Base-by-base conservation (phyloP, 495 filamentous ascomycete genomes). In the Cryomyces antarcticus region DNA sequence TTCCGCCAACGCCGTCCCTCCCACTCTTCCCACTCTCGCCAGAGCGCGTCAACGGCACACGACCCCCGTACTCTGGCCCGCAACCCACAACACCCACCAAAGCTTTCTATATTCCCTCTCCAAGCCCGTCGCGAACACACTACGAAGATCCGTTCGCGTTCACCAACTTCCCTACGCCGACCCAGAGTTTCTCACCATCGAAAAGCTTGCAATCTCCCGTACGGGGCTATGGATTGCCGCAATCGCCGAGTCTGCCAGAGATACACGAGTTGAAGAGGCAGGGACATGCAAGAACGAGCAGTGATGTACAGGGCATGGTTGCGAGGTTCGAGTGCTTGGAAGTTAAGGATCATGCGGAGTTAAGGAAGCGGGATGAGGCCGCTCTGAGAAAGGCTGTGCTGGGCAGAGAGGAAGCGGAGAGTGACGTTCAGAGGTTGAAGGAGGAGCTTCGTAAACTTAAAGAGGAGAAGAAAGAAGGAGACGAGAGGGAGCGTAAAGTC, bases 251-350 rank as follows among this genome's bases (percentile, higher is more conserved):
- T 0, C 41, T 72, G 13, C 64, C 71, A 4, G 63, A 74, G 29
- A 48, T 68, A 30, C 39, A 62, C 28, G 53, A 64, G 59, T 37
- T 54, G 60, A 36, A 36, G 33, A 10, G 9, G 33, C 65, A 57
- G 54, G 42, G 41, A 12, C 62, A 62, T 38, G 62, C 55, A 31
- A 12, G 57, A 57, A 41, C 54, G 41, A 56, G 56, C 43, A 80
- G 81, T 27, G 84, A 92, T 54, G 82, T 93, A 1, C 80, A 87
- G 53, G 76, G 82, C 29, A 89, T 88, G 59, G 83, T 93, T 50
- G 78, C 75, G 28, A 82, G 78, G 47, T 79, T 93, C 52, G 87
- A 93, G 61, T 72, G 67, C 39, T 61, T 93, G 31, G 56, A 59
- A 35, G 51, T 63, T 43, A 51, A 53, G 41, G 61, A 64, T 47